Evolutionary conservation across 1,284 basidiomycete genomes (phyloP).

Genomic region (Inonotus hispidus): DNA sequence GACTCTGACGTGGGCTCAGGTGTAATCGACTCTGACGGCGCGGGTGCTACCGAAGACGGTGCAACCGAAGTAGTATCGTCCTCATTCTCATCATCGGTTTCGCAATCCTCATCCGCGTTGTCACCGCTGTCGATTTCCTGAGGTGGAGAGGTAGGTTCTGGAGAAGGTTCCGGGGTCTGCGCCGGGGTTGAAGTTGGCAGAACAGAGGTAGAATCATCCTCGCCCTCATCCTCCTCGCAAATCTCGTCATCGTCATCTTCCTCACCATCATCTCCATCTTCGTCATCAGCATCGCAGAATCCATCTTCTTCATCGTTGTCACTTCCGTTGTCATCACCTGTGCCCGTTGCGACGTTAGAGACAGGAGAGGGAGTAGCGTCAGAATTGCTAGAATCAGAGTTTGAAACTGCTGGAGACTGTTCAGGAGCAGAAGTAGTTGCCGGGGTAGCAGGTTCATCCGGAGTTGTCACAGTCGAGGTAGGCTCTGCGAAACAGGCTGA

Average conservation of each 20-base stretch:
- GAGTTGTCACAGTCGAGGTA: slow-evolving; percentile 24
- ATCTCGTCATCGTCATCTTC: slow-evolving; percentile 24
- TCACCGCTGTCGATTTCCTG: background rate
- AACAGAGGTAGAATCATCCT: slow-evolving; percentile 22
- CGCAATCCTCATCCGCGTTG: slow-evolving; percentile 21
- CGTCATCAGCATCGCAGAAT: slow-evolving; percentile 26
- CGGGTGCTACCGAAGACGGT: slow-evolving; percentile 21
- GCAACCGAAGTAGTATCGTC: slow-evolving; percentile 10
- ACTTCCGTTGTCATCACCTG: slow-evolving; percentile 25
- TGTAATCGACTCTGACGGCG: background rate
- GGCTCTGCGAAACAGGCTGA: slow-evolving; percentile 25
- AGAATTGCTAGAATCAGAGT: background rate
- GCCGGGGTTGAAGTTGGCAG: slow-evolving; percentile 7
- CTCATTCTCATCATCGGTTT: slow-evolving; percentile 3
- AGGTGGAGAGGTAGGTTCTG: slow-evolving; percentile 3
- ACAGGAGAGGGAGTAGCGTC: background rate
- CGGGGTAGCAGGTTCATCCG: slow-evolving; percentile 25
- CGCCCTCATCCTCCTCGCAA: slow-evolving; percentile 25
- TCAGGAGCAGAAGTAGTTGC: slow-evolving; percentile 8
- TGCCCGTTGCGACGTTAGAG: background rate
- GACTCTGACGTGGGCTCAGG: background rate
- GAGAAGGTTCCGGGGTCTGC: background rate
- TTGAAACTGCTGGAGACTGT: background rate
- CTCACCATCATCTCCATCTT: slow-evolving; percentile 26
- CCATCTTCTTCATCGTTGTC: slow-evolving; percentile 25